Evolutionary conservation across 768 basidiomycete species (phyloP).

Genomic region (Agaricus blazei): DNA sequence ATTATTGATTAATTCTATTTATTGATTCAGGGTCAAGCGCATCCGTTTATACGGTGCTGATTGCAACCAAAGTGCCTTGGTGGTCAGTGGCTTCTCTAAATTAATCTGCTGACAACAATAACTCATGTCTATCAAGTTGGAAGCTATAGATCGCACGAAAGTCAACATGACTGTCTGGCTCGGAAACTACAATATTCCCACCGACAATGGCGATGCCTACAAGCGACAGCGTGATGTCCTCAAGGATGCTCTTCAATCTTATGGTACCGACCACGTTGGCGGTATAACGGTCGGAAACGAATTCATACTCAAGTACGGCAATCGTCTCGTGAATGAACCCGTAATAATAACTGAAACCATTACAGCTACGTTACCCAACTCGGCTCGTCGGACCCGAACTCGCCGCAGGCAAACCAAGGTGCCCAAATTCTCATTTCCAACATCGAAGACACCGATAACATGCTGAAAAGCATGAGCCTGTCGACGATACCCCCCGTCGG

Average conservation of each 20-base stretch:
- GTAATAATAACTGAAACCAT: not conserved
- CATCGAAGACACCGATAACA: constrained; percentile 60
- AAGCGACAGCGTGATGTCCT: constrained; percentile 66
- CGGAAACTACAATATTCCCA: constrained; percentile 60
- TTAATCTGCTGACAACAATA: not conserved
- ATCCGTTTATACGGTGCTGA: constrained; percentile 85
- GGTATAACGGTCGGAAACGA: constrained; percentile 94
- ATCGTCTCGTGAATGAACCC: not conserved
- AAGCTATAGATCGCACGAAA: constrained; percentile 88
- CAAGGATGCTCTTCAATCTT: constrained; percentile 64
- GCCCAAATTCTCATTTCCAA: constrained; percentile 58
- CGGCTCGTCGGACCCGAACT: constrained; percentile 49
- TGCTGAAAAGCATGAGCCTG: constrained; percentile 53
- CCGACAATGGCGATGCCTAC: constrained; percentile 68
- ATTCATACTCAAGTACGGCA: constrained; percentile 69
- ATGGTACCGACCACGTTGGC: constrained; percentile 67
- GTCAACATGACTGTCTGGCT: constrained; percentile 79
- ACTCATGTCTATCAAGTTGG: constrained; percentile 39
- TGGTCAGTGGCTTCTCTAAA: constrained; percentile 34
- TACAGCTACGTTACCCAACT: constrained; percentile 53
- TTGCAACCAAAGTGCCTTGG: constrained; percentile 76
- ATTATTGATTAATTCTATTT: not conserved
- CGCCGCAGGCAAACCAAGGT: constrained; percentile 53
- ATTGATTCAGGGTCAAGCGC: constrained; percentile 31
- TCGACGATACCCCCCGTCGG: constrained; percentile 62